Percentiles rank a stretch among this genome's conserved stretches.
Evolutionary conservation across 768 basidiomycete species (phyloP).

Genomic region (Xerocomus potaroensis): DNA sequence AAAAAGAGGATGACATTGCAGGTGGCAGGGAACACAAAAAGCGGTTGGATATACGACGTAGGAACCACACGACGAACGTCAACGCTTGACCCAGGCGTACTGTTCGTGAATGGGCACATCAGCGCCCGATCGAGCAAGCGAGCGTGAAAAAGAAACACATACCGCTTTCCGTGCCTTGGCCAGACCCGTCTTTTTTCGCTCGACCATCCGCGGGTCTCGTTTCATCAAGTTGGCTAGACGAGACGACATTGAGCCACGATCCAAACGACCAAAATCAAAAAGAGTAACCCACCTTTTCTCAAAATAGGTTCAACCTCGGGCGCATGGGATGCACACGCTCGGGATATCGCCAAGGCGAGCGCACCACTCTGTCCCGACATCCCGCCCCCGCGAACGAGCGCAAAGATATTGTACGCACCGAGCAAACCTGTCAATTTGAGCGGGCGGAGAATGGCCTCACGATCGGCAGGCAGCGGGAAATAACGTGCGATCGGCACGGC

Average conservation of each 20-base stretch:
- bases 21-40: too few relatives aligned
- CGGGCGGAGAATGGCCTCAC: conserved; percentile 79
- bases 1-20: too few relatives aligned
- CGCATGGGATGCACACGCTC: conserved; percentile 67
- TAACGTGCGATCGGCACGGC: conserved; percentile 73
- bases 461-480: conserved; percentile 71
- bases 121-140: too few relatives aligned
- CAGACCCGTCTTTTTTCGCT: conserved; percentile 93
- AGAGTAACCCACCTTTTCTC: conserved; percentile 70
- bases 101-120: too few relatives aligned
- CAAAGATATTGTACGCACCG: conserved; percentile 78
- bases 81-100: conserved; percentile 98
- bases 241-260: not conserved
- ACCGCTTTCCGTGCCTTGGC: conserved; percentile 92
- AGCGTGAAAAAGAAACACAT: conserved; percentile 31
- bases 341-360: conserved; percentile 70
- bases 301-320: conserved; percentile 63
- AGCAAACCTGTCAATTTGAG: conserved; percentile 79
- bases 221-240: conserved; percentile 72
- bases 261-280: not conserved
- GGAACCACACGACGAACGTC: conserved; percentile 16
- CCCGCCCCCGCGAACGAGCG: conserved; percentile 81
- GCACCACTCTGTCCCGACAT: conserved; percentile 93
- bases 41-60: not conserved
- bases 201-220: conserved; percentile 96